Base-by-base conservation (phyloP, 2,329 filamentous ascomycete genomes). In the Pseudofabraea citricarpa region DNA sequence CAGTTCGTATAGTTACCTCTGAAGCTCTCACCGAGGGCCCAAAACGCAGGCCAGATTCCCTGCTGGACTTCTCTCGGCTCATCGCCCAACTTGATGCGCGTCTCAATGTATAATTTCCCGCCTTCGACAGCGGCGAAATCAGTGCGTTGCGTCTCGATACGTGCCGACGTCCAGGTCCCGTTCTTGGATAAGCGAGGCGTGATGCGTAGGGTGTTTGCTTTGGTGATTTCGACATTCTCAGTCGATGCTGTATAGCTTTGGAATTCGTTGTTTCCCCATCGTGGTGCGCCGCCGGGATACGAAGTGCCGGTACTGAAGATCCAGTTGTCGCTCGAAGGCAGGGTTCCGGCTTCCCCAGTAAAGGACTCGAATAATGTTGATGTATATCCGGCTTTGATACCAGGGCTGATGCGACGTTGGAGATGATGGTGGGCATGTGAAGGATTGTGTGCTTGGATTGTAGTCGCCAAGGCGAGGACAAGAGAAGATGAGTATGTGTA, bases 181-280 rank as follows among this genome's bases (percentile, higher is more conserved):
- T 50, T 46, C 38, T 53, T 55, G 23, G 45, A 47, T 21, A 58
- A 57, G 37, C 58, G 43, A 6, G 61, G 60, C 0, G 60, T 63
- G 40, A 72, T 72, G 29, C 55, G 54, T 9, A 74, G 63, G 5
- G 61, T 64, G 10, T 62, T 57, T 10, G 58, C 47, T 6, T 53
- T 46, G 10, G 66, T 66, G 47, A 72, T 58, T 44, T 54, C 59
- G 33, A 74, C 50, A 56, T 75, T 75, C 32, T 54, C 45, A 10
- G 50, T 24, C 24, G 58, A 58, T 36, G 54, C 52, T 18, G 70
- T 74, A 58, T 75, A 75, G 1, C 60, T 64, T 54, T 75, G 60
- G 15, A 69, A 59, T 54, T 75, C 72, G 44, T 65, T 63, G 4
- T 72, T 76, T 38, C 73, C 72, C 72, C 72, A 75, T 47, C 68